Evolutionary conservation across 345 rosid genomes (phyloP).

Genomic region (Citrus unshiu): DNA sequence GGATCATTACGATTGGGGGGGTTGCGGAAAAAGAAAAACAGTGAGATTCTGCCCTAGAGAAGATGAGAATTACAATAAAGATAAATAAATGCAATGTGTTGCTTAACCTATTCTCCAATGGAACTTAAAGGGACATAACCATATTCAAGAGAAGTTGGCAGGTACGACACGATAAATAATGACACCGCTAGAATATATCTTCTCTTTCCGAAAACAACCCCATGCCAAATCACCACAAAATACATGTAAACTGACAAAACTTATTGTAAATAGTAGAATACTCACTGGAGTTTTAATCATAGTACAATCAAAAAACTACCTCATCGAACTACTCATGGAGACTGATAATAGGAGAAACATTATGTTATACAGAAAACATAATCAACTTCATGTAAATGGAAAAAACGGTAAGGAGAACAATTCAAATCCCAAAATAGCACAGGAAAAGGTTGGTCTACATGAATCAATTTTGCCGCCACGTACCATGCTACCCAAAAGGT

Average conservation of each 20-base stretch:
- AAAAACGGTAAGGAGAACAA: neutral
- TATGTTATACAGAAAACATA: neutral
- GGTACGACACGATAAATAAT: neutral
- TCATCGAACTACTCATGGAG: neutral
- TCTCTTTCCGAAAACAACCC: neutral
- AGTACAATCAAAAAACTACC: neutral
- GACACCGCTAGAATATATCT: neutral
- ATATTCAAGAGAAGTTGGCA: neutral
- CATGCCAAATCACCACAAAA: neutral
- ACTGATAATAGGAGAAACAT: neutral
- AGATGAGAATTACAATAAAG: neutral
- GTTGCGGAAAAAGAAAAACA: neutral
- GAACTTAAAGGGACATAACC: neutral
- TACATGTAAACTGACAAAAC: neutral
- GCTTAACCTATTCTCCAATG: neutral
- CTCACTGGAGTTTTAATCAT: neutral
- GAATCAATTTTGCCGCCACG: neutral
- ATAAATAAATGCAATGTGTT: neutral
- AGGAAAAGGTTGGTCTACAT: neutral
- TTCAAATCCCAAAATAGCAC: neutral
- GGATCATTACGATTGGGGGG: no score
- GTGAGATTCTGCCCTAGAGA: neutral
- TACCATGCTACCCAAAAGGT: neutral
- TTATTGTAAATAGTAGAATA: neutral
- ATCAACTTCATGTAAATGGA: neutral